A percentile compares a stretch with the other conserved stretches of the same genome.
Conservation (phyloP, 148 eudicot genomes). For the Polygonum aviculare region DNA sequence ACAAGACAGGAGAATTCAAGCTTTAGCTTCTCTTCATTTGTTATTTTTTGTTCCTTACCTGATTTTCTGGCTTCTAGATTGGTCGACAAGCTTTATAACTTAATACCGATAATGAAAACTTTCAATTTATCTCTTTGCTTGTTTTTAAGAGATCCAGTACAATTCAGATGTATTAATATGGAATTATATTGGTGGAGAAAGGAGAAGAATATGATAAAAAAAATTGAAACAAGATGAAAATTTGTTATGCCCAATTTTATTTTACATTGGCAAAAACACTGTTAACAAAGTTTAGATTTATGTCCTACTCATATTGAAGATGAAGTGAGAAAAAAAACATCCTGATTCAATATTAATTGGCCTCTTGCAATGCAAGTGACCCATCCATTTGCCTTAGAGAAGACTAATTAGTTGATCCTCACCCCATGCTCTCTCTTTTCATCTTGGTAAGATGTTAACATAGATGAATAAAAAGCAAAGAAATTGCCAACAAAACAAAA, state of each 20-base stretch:
- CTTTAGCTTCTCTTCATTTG: no score
- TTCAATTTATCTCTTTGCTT: background rate
- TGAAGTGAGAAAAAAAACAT: background rate
- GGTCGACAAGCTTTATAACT: no score
- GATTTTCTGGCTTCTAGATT: no score
- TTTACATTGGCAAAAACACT: background rate
- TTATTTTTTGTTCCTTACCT: no score
- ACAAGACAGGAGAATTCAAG: no score
- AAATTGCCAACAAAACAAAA: background rate
- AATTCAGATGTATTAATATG: background rate
- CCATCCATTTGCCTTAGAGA: constrained; percentile 1
- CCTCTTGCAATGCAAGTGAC: background rate
- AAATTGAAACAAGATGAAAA: background rate
- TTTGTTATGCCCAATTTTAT: background rate
- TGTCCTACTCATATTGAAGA: background rate
- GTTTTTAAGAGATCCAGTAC: background rate
- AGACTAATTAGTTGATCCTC: background rate
- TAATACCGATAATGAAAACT: no score
- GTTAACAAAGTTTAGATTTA: background rate
- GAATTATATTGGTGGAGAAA: background rate
- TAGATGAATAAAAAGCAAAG: background rate
- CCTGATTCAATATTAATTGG: background rate
- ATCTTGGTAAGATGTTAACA: constrained; percentile 4
- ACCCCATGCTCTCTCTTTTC: background rate
- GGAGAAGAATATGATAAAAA: background rate